These are phyloP conservation scores for Sordariomycetes sp. DNA, from an alignment of 2,329 filamentous ascomycete species.

Conservation along the genomic window DNA sequence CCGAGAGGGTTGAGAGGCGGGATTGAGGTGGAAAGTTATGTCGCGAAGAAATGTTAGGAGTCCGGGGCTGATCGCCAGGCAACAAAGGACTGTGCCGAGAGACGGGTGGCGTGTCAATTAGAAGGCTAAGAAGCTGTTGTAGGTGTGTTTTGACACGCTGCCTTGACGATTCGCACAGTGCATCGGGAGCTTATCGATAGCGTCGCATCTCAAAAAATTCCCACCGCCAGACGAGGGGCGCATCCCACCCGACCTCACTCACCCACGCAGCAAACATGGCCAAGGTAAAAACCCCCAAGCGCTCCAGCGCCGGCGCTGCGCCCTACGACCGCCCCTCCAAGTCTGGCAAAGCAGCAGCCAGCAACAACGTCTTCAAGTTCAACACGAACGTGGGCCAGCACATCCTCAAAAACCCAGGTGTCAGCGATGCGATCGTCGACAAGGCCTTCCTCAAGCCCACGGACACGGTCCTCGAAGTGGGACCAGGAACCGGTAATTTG, in stretches of 20 bases:
- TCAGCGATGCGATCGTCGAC: constrained; percentile 58
- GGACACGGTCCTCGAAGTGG: constrained; percentile 82
- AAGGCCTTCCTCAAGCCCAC: constrained; percentile 89
- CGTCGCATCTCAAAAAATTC: constrained; percentile 9
- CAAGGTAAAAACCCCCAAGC: constrained; percentile 43
- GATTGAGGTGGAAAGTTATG: too few species aligned
- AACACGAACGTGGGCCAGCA: constrained; percentile 83
- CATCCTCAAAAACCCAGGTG: constrained; percentile 86
- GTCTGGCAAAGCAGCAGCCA: constrained; percentile 14
- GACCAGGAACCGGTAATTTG: constrained; percentile 81
- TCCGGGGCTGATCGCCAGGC: not conserved
- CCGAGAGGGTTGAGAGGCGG: too few species aligned
- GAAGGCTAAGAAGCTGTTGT: too few species aligned
- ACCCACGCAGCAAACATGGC: constrained; percentile 30
- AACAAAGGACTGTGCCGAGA: not conserved
- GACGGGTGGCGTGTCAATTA: too few species aligned
- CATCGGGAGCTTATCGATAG: constrained; percentile 14
- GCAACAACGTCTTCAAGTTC: constrained; percentile 94
- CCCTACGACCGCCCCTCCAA: constrained; percentile 30
- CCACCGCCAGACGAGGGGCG: constrained; percentile 9
- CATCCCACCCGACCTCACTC: constrained; percentile 9
- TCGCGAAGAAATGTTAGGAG: not conserved
- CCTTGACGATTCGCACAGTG: too few species aligned
- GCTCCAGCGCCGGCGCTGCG: constrained; percentile 32
- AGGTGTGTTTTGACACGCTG: too few species aligned